Percentiles rank a stretch among this genome's conserved stretches.
Conservation (phyloP, 192 early-diverging fungal genomes). For the Backusella macrospora region DNA sequence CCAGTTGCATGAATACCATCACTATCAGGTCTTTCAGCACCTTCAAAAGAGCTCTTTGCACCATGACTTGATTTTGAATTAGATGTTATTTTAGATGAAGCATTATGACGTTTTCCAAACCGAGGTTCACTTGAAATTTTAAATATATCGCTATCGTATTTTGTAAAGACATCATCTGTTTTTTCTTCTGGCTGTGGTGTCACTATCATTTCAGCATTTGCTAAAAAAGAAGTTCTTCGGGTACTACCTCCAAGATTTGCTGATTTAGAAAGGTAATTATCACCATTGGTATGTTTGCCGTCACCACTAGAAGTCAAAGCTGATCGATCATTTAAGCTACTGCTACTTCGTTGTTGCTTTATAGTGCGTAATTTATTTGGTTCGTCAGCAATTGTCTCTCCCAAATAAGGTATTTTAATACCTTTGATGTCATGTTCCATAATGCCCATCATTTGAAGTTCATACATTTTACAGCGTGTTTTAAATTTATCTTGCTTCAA, state of each 20-base stretch:
- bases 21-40: slow-evolving; percentile 19
- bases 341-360: slow-evolving; percentile 24
- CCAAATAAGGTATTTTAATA: slow-evolving; percentile 57
- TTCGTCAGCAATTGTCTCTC: slow-evolving; percentile 12
- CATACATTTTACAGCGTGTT: slow-evolving; percentile 81
- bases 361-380: neutral
- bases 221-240: slow-evolving; percentile 19
- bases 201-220: slow-evolving; percentile 7
- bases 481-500: slow-evolving; percentile 59
- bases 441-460: slow-evolving; percentile 83
- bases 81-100: neutral
- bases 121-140: slow-evolving; percentile 34
- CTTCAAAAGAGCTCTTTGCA: slow-evolving; percentile 21
- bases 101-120: slow-evolving; percentile 19
- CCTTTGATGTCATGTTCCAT: slow-evolving; percentile 62
- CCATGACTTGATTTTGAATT: neutral
- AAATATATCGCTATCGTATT: slow-evolving; percentile 34
- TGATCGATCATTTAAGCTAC: slow-evolving; percentile 28
- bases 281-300: slow-evolving; percentile 9
- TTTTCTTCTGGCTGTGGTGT: neutral
- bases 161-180: neutral
- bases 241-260: slow-evolving; percentile 23
- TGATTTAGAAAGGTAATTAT: slow-evolving; percentile 35
- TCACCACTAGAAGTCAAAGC: slow-evolving; percentile 1
- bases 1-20: slow-evolving; percentile 6